Percentiles rank a stretch among this genome's conserved stretches.
phyloP scores from a whole-genome alignment of 1,284 basidiomycete genomes.

The Amanita bisporigera region DNA sequence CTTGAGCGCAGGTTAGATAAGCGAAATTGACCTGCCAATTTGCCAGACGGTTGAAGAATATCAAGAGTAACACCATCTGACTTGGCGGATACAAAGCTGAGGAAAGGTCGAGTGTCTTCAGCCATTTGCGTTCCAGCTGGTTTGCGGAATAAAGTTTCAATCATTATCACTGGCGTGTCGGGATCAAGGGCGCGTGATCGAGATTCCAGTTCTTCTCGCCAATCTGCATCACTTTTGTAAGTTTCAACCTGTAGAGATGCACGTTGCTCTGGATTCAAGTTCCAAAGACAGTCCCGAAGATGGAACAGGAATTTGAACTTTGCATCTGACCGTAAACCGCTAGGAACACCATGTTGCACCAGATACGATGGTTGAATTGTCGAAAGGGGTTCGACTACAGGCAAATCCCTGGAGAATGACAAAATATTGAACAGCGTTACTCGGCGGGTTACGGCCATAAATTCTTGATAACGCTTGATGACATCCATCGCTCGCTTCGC shows the following conservation, averaged over 20 bases:
- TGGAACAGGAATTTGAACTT: slow-evolving; percentile 76
- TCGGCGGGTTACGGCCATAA: slow-evolving; percentile 35
- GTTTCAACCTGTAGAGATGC: not conserved
- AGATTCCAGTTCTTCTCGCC: slow-evolving; percentile 36
- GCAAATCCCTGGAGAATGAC: slow-evolving; percentile 51
- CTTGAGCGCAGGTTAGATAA: not conserved
- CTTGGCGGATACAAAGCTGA: not conserved
- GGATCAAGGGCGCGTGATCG: slow-evolving; percentile 54
- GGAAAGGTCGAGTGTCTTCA: not conserved
- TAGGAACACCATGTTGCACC: slow-evolving; percentile 72
- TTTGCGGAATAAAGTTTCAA: slow-evolving; percentile 41
- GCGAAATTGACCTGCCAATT: not conserved
- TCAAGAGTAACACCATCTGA: not conserved
- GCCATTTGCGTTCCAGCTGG: not conserved
- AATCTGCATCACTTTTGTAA: not conserved
- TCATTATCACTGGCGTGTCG: slow-evolving; percentile 47
- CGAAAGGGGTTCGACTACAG: slow-evolving; percentile 73
- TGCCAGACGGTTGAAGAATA: slow-evolving; percentile 2
- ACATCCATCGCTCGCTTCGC: slow-evolving; percentile 31
- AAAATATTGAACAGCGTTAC: slow-evolving; percentile 55
- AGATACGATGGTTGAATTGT: slow-evolving; percentile 81
- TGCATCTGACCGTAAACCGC: slow-evolving; percentile 64
- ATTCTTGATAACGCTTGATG: slow-evolving; percentile 36
- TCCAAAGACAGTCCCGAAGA: slow-evolving; percentile 63
- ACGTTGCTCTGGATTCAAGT: slow-evolving; percentile 21